A percentile compares a stretch with the other conserved stretches of the same genome.
These are phyloP conservation scores for Trichophaea hybrida DNA, from an alignment of 2,329 filamentous ascomycete genomes.

Conservation along the genomic window DNA sequence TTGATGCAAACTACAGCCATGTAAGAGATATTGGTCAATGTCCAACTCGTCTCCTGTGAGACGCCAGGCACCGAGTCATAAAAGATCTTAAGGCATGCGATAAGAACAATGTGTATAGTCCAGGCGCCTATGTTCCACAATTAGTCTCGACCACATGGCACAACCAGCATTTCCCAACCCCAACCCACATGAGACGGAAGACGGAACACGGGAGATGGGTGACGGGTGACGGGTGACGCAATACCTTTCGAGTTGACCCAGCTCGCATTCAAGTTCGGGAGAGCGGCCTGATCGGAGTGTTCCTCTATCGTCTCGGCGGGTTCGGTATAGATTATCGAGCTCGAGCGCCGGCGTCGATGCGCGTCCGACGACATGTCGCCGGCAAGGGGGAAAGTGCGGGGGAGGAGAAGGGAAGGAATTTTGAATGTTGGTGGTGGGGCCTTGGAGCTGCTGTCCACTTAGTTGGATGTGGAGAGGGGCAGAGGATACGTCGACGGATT, in stretches of 20 bases:
- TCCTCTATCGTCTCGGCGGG: conserved; percentile 93
- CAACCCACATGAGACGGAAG: no score
- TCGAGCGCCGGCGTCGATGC: conserved; percentile 80
- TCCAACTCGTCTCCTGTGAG: conserved; percentile 97
- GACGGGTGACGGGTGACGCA: conserved; percentile 18
- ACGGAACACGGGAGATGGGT: no score
- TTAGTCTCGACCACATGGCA: not conserved
- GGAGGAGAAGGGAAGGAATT: conserved; percentile 21
- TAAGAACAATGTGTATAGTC: conserved; percentile 93
- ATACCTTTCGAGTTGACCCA: conserved; percentile 98
- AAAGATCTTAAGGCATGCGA: conserved; percentile 81
- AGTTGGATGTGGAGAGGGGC: conserved; percentile 1
- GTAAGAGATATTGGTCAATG: conserved; percentile 94
- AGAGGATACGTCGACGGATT: not conserved
- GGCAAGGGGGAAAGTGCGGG: conserved; percentile 37
- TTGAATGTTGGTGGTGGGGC: conserved; percentile 19
- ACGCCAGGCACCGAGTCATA: conserved; percentile 94
- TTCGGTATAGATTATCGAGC: conserved; percentile 96
- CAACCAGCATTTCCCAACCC: no score
- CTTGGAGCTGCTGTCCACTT: not conserved
- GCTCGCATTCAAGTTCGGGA: conserved; percentile 92
- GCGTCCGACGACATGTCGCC: conserved; percentile 47
- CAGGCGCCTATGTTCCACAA: conserved; percentile 57
- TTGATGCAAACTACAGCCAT: conserved; percentile 47
- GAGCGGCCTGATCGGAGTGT: conserved; percentile 84